Percentiles rank a stretch among this genome's conserved stretches.
These are phyloP conservation scores for Aeminium ludgeri DNA, from an alignment of 495 filamentous ascomycete genomes.

Conservation along the genomic window DNA sequence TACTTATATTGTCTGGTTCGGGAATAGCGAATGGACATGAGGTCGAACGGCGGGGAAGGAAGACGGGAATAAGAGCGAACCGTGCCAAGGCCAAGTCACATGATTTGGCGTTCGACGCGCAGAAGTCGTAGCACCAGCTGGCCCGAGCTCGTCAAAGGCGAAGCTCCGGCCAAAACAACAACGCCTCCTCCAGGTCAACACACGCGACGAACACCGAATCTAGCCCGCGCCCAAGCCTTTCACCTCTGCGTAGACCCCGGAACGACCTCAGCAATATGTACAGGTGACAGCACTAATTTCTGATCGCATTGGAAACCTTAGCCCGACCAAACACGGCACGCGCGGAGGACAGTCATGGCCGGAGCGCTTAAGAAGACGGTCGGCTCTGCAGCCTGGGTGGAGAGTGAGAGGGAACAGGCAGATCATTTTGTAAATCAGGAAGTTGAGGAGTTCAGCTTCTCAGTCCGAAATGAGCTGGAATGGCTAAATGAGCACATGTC, in stretches of 20 bases:
- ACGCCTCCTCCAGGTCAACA: background rate
- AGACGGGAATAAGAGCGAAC: too few species aligned
- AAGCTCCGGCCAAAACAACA: background rate
- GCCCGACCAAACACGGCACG: background rate
- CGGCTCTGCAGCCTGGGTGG: conserved; percentile 52
- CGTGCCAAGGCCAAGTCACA: background rate
- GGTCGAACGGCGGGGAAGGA: too few species aligned
- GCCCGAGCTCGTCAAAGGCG: background rate
- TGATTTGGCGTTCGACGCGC: background rate
- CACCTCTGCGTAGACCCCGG: background rate
- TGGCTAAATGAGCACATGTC: conserved; percentile 20
- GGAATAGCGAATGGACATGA: too few species aligned
- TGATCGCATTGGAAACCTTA: background rate
- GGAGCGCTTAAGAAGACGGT: conserved; percentile 27
- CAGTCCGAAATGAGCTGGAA: conserved; percentile 15
- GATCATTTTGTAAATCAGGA: conserved; percentile 49
- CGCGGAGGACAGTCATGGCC: conserved; percentile 16
- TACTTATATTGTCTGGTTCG: too few species aligned
- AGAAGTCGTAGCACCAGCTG: background rate
- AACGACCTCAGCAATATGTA: background rate
- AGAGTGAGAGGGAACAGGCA: conserved; percentile 48
- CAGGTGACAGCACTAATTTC: background rate
- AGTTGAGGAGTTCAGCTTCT: conserved; percentile 24
- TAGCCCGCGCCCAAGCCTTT: background rate
- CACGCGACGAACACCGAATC: background rate